Conservation (phyloP, 169 alveolate genomes). For the Eimeria acervulina region DNA sequence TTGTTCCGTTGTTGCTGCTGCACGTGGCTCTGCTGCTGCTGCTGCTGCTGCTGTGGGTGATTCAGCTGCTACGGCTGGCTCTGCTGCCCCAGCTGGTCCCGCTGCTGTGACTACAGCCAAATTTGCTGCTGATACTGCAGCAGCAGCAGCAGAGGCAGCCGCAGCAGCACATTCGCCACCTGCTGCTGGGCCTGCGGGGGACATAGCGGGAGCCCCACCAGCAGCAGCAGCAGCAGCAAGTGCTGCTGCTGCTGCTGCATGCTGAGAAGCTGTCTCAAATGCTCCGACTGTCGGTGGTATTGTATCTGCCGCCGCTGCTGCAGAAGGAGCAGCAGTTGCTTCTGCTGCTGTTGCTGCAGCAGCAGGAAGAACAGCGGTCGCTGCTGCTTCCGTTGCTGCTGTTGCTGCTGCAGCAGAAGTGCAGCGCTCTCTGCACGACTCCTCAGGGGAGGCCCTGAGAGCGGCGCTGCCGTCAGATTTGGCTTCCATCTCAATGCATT, state of each 20-base stretch:
- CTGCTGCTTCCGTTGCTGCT: constrained; percentile 2
- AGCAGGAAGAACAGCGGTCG: not conserved
- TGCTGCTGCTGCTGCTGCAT: too few relatives aligned
- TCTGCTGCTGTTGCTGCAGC: constrained; percentile 10
- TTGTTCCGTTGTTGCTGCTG: not conserved
- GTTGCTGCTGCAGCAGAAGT: not conserved
- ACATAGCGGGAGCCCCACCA: too few relatives aligned
- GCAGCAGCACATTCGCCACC: not conserved
- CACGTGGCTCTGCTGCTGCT: not conserved
- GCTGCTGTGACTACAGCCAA: not conserved
- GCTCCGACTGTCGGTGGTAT: not conserved
- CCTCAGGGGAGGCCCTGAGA: constrained; percentile 6
- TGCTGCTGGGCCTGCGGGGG: not conserved
- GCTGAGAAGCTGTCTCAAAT: not conserved
- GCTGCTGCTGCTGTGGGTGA: constrained; percentile 2
- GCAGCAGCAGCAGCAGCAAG: too few relatives aligned
- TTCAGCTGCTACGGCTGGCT: not conserved
- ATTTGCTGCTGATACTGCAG: not conserved
- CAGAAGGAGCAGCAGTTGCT: not conserved
- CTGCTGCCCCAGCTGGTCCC: not conserved
- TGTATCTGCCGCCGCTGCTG: not conserved
- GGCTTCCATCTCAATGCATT: not conserved
- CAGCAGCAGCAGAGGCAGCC: not conserved
- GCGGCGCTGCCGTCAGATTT: not conserved
- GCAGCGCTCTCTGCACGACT: not conserved